Percentiles rank a stretch among this genome's conserved stretches.
These are phyloP conservation scores for Parmelia sp. DNA, from an alignment of 495 filamentous ascomycete species.

Conservation along the genomic window DNA sequence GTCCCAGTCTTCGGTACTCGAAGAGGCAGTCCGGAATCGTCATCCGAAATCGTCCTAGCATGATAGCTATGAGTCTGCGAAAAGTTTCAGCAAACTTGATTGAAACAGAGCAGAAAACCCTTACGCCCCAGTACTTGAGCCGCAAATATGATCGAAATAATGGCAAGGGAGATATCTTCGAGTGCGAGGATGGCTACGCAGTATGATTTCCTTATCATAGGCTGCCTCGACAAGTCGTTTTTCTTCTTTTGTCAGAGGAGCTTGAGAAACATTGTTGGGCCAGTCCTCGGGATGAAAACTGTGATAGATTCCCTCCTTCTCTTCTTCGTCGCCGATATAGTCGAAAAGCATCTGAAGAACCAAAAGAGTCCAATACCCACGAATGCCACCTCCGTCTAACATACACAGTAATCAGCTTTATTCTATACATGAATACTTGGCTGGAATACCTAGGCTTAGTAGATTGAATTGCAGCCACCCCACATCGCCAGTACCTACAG, in stretches of 20 bases:
- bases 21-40: slow-evolving; percentile 21
- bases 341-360: slow-evolving; percentile 22
- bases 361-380: slow-evolving; percentile 22
- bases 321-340: slow-evolving; percentile 16
- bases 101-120: background rate
- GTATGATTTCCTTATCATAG: background rate
- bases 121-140: slow-evolving; percentile 24
- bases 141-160: slow-evolving; percentile 24
- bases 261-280: slow-evolving; percentile 17
- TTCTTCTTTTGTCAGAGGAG: slow-evolving; percentile 15
- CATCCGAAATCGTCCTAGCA: slow-evolving; percentile 26
- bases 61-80: slow-evolving; percentile 24
- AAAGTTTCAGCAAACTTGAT: background rate
- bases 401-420: background rate
- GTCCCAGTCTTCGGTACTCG: slow-evolving; percentile 20
- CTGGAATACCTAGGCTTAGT: background rate
- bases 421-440: background rate
- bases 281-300: slow-evolving; percentile 20
- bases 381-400: slow-evolving; percentile 24
- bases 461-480: background rate
- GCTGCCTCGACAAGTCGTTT: background rate
- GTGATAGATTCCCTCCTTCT: slow-evolving; percentile 5
- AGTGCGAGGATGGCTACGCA: background rate
- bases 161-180: slow-evolving; percentile 25
- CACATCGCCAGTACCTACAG: background rate